Conservation (phyloP, 768 basidiomycete genomes). For the Kwoniella dendrophila region DNA sequence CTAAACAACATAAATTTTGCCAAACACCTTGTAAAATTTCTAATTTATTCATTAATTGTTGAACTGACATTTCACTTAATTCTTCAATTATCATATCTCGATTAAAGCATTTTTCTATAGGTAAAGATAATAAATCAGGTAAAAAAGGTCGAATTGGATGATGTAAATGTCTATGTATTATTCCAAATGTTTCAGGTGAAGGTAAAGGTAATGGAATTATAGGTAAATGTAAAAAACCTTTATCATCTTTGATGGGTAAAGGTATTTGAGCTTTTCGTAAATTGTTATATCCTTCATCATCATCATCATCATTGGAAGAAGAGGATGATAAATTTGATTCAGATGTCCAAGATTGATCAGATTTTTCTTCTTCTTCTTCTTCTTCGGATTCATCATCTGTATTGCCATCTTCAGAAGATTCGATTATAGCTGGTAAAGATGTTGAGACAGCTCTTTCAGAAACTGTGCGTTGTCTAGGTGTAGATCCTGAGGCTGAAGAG, state of each 20-base stretch:
- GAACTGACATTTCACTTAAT: constrained; percentile 4
- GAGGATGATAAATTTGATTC: constrained; percentile 2
- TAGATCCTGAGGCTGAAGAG: background rate
- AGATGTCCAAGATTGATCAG: constrained; percentile 12
- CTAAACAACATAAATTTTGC: constrained; percentile 25
- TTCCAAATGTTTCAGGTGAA: constrained; percentile 24
- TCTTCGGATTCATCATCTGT: background rate
- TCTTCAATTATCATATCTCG: constrained; percentile 4
- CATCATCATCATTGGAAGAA: too few relatives aligned
- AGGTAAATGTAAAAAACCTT: constrained; percentile 17
- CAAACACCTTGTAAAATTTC: constrained; percentile 26
- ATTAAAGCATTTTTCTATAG: background rate
- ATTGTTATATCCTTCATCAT: constrained; percentile 1
- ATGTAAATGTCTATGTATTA: constrained; percentile 21
- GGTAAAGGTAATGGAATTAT: constrained; percentile 19
- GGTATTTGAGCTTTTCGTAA: background rate
- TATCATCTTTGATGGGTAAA: constrained; percentile 3
- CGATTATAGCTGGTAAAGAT: constrained; percentile 3
- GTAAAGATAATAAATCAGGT: constrained; percentile 15
- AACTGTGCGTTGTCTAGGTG: background rate
- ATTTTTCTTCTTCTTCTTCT: background rate
- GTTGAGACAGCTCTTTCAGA: constrained; percentile 9
- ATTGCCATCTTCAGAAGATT: background rate
- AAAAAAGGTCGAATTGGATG: constrained; percentile 11
- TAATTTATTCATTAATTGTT: constrained; percentile 20